A percentile compares a stretch with the other conserved stretches of the same genome.
These are phyloP conservation scores for Nothomitra cinnamomea DNA, from an alignment of 2,329 filamentous ascomycete genomes.

Conservation along the genomic window DNA sequence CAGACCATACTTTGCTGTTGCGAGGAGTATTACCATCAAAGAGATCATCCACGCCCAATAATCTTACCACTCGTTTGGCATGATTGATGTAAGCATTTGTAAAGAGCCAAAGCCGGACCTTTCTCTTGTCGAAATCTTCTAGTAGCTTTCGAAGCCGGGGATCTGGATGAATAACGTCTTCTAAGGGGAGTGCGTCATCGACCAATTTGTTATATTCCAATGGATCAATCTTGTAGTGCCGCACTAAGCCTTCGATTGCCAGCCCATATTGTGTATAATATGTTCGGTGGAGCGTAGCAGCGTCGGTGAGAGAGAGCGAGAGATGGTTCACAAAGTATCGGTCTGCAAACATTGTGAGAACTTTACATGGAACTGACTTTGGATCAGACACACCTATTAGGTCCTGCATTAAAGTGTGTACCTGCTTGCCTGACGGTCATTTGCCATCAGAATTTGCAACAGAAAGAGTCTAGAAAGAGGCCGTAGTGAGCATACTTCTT, in stretches of 20 bases:
- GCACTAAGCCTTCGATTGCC: constrained; percentile 87
- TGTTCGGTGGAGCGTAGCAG: constrained; percentile 68
- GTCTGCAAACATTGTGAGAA: constrained; percentile 17
- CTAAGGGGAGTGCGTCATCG: constrained; percentile 82
- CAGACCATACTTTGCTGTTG: neutral
- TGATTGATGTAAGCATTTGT: constrained; percentile 94
- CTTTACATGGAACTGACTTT: neutral
- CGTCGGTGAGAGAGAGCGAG: constrained; percentile 56
- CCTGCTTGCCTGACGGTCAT: constrained; percentile 42
- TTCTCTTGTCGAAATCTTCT: constrained; percentile 62
- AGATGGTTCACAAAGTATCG: constrained; percentile 51
- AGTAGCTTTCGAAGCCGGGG: constrained; percentile 58
- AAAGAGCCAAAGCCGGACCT: constrained; percentile 82
- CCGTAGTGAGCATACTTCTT: constrained; percentile 42
- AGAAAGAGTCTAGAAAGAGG: neutral
- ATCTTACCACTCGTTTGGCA: constrained; percentile 59
- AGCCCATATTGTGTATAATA: constrained; percentile 95
- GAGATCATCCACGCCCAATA: constrained; percentile 69
- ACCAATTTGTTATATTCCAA: constrained; percentile 89
- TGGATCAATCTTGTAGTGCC: constrained; percentile 88
- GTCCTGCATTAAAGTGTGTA: constrained; percentile 75
- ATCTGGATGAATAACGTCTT: constrained; percentile 67
- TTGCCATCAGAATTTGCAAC: neutral
- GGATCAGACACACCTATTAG: constrained; percentile 41
- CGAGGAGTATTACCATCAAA: constrained; percentile 50